Percentiles rank a stretch among this genome's conserved stretches.
These are phyloP conservation scores for Xylaria sp. DNA, from an alignment of 495 filamentous ascomycete genomes.

Conservation along the genomic window DNA sequence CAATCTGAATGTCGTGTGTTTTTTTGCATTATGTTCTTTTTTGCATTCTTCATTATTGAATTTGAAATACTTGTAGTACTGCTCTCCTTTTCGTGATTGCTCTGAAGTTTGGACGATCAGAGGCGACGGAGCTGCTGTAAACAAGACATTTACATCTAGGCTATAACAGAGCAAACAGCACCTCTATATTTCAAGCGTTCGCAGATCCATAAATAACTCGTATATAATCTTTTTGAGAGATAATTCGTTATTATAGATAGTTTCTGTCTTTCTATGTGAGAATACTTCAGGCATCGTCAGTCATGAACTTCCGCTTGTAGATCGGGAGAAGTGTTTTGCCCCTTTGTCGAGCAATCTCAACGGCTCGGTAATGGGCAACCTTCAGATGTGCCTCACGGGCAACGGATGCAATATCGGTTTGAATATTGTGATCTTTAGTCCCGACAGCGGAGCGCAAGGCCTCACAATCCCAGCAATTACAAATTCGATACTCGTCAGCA, in stretches of 20 bases:
- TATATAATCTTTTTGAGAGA: not conserved
- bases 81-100: too few species aligned
- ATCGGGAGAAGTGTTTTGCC: not conserved
- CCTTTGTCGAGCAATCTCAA: conserved; percentile 1
- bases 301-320: not conserved
- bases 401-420: not conserved
- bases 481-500: conserved; percentile 4
- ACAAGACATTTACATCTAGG: too few species aligned
- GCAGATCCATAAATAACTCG: not conserved
- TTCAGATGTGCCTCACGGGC: not conserved
- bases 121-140: too few species aligned
- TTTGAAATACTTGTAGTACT: too few species aligned
- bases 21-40: too few species aligned
- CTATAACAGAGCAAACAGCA: too few species aligned
- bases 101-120: too few species aligned
- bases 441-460: not conserved
- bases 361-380: not conserved
- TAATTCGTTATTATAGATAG: not conserved
- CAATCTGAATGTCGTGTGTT: not conserved
- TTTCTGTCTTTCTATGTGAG: not conserved
- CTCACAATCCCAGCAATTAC: conserved; percentile 4
- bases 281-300: not conserved
- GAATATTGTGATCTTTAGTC: not conserved
- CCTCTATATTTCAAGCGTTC: too few species aligned
- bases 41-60: too few species aligned